Evolutionary conservation across 495 filamentous ascomycete species (phyloP), one percentile per base, ranked within the genome.

Genomic region (Cercophora samala): DNA sequence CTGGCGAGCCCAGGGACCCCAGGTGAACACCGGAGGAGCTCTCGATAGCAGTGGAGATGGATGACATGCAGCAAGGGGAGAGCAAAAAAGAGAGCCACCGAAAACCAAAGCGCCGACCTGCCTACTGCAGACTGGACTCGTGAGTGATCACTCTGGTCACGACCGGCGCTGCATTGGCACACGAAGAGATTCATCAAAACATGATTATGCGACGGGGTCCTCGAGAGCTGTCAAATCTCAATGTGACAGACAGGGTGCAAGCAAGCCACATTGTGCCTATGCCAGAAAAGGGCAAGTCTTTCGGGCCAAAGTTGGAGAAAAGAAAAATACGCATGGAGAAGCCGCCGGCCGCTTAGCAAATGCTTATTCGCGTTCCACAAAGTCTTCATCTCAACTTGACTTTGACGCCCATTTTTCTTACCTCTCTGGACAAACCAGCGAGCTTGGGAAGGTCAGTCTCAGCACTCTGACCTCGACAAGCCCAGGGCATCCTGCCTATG

Each of bases 281-380:
- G 17, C 53, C 65, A 51, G 32, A 64, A 68, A 42, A 32, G 60
- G 62, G 23, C 66, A 68, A 53, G 66, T 26, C 24, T 8, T 18
- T 21, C 17, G 9, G 24, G 5, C 19, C 23, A 6, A 21, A 26
- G 26, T 18, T 26, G 17, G 17, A 60, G 24, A 25, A 26, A 60
- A 60, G 58, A 60, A 60, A 18, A 62, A 42, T 15, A 23, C 60
- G 32, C 53, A 56, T 56, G 53, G 53, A 56, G 53, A 19, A 21
- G n/a, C 6, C 53, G 22, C n/a, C 53, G n/a, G 11, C 53, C 53
- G 53, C 6, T 56, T 62, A 29, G 60, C 58, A 25, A 62, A 62
- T 46, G 25, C 60, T 62, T 62, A 62, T 62, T 46, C 17, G 17
- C 6, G 53, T 56, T 56, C 53, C n/a, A 23, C 53, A 56, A 56